phyloP scores from a whole-genome alignment of 495 filamentous ascomycete species.

The Penicillium cataractarum region DNA sequence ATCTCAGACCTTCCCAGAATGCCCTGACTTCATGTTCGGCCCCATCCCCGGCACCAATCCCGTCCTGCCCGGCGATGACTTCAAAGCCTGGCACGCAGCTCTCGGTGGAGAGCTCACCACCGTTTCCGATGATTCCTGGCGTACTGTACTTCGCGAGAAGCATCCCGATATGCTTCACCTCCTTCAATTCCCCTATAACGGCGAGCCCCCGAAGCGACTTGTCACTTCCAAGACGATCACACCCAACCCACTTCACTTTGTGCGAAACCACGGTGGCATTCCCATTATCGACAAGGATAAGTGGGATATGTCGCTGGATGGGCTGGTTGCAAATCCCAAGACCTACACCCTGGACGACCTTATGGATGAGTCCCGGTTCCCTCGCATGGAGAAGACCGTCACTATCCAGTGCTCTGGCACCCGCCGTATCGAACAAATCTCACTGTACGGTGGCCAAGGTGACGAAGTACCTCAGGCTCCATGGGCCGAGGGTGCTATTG shows the following conservation, averaged over 20 bases:
- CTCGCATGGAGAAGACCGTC: slow-evolving; percentile 54
- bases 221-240: slow-evolving; percentile 58
- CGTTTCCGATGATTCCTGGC: slow-evolving; percentile 60
- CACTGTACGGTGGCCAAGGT: slow-evolving; percentile 63
- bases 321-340: slow-evolving; percentile 59
- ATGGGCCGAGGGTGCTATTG: slow-evolving; percentile 69
- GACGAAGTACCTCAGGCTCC: slow-evolving; percentile 72
- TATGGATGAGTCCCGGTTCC: slow-evolving; percentile 58
- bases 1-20: slow-evolving; percentile 58
- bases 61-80: slow-evolving; percentile 62
- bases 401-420: slow-evolving; percentile 73
- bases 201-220: slow-evolving; percentile 59
- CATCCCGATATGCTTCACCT: slow-evolving; percentile 68
- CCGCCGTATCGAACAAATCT: slow-evolving; percentile 67
- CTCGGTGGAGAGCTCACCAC: slow-evolving; percentile 52
- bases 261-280: slow-evolving; percentile 70
- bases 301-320: slow-evolving; percentile 56
- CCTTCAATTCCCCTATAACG: slow-evolving; percentile 72
- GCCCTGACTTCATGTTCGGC: slow-evolving; percentile 62
- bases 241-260: slow-evolving; percentile 61
- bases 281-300: slow-evolving; percentile 60
- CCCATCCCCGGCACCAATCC: slow-evolving; percentile 66
- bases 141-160: slow-evolving; percentile 62
- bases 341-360: slow-evolving; percentile 58
- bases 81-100: slow-evolving; percentile 67